These are phyloP conservation scores for Fusarium floridanum DNA, from an alignment of 2,329 filamentous ascomycete species.

Conservation along the genomic window DNA sequence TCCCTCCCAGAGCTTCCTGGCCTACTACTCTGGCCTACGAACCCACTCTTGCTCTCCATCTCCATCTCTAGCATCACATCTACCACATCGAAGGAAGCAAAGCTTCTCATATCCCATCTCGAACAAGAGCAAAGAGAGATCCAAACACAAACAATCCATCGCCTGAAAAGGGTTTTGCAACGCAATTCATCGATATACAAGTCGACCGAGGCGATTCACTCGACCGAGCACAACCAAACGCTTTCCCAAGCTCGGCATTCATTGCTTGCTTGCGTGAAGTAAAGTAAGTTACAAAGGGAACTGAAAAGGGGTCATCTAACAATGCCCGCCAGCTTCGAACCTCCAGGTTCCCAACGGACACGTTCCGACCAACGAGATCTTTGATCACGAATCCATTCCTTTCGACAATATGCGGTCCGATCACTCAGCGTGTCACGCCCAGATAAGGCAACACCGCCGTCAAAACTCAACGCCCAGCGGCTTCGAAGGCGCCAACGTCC, in stretches of 20 bases:
- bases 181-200: conserved; percentile 45
- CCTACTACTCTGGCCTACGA: conserved; percentile 28
- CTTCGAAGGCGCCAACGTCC: conserved; percentile 81
- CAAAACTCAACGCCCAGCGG: conserved; percentile 87
- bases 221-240: conserved; percentile 63
- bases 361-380: conserved; percentile 64
- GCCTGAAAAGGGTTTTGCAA: conserved; percentile 51
- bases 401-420: conserved; percentile 83
- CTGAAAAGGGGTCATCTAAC: background rate
- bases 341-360: conserved; percentile 64
- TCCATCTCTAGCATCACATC: conserved; percentile 36
- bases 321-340: conserved; percentile 56
- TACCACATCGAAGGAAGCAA: conserved; percentile 30
- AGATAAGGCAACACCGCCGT: conserved; percentile 74
- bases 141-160: background rate
- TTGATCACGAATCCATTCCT: conserved; percentile 74
- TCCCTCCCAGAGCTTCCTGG: conserved; percentile 28
- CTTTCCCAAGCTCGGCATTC: conserved; percentile 76
- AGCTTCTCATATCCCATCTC: conserved; percentile 26
- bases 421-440: conserved; percentile 77
- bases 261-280: conserved; percentile 90
- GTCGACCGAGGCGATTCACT: conserved; percentile 49
- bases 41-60: conserved; percentile 43
- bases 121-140: conserved; percentile 6
- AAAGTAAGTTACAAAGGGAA: conserved; percentile 38